Base-by-base conservation (phyloP, 306 rosid genomes). In the Vicia sativa region DNA sequence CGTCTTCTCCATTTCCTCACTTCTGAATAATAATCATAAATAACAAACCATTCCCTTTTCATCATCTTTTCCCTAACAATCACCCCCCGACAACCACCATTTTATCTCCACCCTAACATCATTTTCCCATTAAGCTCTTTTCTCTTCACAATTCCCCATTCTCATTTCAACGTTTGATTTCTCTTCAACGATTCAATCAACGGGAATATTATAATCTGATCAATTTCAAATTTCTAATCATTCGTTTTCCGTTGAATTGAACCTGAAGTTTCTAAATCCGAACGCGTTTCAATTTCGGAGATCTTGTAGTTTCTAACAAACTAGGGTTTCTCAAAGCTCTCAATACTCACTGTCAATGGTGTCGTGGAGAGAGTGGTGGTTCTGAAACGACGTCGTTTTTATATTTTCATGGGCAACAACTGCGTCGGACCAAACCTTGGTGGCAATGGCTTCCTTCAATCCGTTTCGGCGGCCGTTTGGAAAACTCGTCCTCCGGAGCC, bases 391-490 rank as follows among this genome's bases (percentile, higher is more conserved):
- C 71, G 71, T 42, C 49, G 58, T 61, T 46, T 56, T 67, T 3
- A 2, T 1, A 71, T 53, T 63, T 73, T 82, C 71, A 93, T 93
- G 99, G 99, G 99, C 75, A 93, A 93, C 82, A 85, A 84, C 74
- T 93, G 99, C 11, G 87, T 85, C 13, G 98, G 98, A 61, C 96
- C 97, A 56, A 90, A 74, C 77, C 59, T 72, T 39, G 83, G 88
- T 23, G 71, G 82, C 3, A 75, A 73, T 63, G 88, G 93, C 38
- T 87, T 93, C 80, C 67, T 86, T 37, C 95, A 93, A 76, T 77
- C 90, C 66, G 84, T 93, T 10, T 54, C 91, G 7, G 93, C 88
- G 2, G 91, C 87, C 15, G 79, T 90, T 28, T 85, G 86, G 88
- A 80, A 80, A 70, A 85, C 82, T 14, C 88, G 86, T 28, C 86